Evolutionary conservation across 768 basidiomycete genomes (phyloP).

Genomic region (Suillus luteus): DNA sequence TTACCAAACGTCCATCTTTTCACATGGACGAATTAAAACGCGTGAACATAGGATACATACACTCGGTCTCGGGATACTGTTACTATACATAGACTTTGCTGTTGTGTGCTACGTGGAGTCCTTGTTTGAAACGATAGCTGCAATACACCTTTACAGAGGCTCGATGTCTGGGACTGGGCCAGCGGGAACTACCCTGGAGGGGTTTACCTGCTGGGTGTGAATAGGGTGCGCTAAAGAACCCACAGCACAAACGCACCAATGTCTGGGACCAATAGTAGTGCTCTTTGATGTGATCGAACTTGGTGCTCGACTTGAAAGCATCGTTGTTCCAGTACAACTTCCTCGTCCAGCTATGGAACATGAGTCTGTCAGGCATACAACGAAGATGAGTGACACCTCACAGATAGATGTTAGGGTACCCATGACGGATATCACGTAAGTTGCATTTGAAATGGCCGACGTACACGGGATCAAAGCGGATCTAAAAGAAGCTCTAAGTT

Average conservation of each 20-base stretch:
- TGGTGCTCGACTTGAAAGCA: conserved; percentile 84
- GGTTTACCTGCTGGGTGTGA: conserved; percentile 64
- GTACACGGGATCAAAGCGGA: conserved; percentile 91
- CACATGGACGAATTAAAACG: not conserved
- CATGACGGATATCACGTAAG: conserved; percentile 78
- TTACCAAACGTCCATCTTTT: not conserved
- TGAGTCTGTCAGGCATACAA: not conserved
- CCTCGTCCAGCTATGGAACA: conserved; percentile 64
- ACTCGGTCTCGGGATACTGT: not conserved
- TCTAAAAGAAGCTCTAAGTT: conserved; percentile 28
- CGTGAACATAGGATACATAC: not conserved
- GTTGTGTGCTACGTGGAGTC: conserved; percentile 24
- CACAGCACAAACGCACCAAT: conserved; percentile 17
- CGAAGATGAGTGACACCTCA: conserved; percentile 8
- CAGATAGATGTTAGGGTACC: conserved; percentile 83
- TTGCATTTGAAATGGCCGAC: conserved; percentile 95
- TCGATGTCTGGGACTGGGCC: conserved; percentile 74
- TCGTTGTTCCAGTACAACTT: conserved; percentile 89
- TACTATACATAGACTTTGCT: not conserved
- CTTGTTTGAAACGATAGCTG: not conserved
- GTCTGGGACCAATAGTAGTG: conserved; percentile 42
- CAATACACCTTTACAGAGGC: conserved; percentile 44
- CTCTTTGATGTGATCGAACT: conserved; percentile 77
- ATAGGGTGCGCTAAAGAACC: not conserved
- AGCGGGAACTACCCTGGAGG: conserved; percentile 70